phyloP scores from a whole-genome alignment of 2,329 filamentous ascomycete genomes.

The Pezicula carpinea region DNA sequence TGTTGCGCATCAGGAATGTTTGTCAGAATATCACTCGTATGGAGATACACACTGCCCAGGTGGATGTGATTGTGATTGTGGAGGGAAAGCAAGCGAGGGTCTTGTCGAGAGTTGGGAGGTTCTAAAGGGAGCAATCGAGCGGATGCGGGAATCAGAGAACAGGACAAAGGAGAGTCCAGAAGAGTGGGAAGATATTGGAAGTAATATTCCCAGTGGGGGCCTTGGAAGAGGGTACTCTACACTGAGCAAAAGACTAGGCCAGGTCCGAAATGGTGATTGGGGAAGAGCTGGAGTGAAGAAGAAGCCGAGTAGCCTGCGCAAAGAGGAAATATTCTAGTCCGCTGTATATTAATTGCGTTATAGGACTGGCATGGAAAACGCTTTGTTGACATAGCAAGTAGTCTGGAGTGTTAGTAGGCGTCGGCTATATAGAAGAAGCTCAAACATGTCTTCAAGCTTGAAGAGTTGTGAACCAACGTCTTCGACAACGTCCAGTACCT shows the following conservation, averaged over 20 bases:
- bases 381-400: neutral
- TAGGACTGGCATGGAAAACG: neutral
- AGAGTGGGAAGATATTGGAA: conserved; percentile 11
- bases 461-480: too few relatives aligned
- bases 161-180: conserved; percentile 1
- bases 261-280: conserved; percentile 25
- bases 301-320: conserved; percentile 25
- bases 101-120: conserved; percentile 59
- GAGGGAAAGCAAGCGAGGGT: conserved; percentile 50
- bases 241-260: conserved; percentile 22
- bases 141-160: conserved; percentile 18
- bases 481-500: too few relatives aligned
- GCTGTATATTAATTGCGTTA: neutral
- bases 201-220: conserved; percentile 12
- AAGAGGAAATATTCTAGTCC: conserved; percentile 17
- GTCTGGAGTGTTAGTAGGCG: neutral
- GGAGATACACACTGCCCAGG: conserved; percentile 53
- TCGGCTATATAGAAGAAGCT: neutral
- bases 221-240: conserved; percentile 22
- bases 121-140: conserved; percentile 37
- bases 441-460: too few relatives aligned
- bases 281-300: conserved; percentile 20
- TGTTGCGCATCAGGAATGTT: conserved; percentile 52
- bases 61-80: conserved; percentile 61
- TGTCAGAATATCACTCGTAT: conserved; percentile 22